Evolutionary conservation across 495 filamentous ascomycete species (phyloP).

Genomic region (Thermochaetoides thermophila): DNA sequence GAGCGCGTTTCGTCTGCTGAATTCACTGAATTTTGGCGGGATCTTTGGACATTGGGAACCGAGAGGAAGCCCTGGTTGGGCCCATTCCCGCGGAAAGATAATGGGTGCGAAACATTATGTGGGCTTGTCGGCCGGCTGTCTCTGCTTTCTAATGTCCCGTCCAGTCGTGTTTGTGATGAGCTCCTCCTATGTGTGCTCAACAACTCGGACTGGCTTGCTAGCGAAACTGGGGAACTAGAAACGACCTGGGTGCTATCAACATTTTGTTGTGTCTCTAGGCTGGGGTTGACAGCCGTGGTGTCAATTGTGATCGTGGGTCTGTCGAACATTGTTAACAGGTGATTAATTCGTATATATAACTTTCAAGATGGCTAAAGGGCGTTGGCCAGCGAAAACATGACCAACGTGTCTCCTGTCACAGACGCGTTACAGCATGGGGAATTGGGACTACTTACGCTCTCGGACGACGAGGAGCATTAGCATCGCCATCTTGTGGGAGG

Average conservation of each 20-base stretch:
- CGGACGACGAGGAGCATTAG: too few species aligned
- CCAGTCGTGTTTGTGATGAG: slow-evolving; percentile 29
- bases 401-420: too few species aligned
- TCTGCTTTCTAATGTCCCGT: slow-evolving; percentile 49
- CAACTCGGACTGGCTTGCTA: slow-evolving; percentile 26
- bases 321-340: slow-evolving; percentile 10
- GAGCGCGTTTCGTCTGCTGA: slow-evolving; percentile 36
- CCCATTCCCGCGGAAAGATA: slow-evolving; percentile 29
- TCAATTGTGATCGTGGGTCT: slow-evolving; percentile 64
- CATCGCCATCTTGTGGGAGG: too few species aligned
- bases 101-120: slow-evolving; percentile 73
- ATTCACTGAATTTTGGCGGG: slow-evolving; percentile 40
- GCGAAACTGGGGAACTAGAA: slow-evolving; percentile 29
- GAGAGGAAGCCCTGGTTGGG: slow-evolving; percentile 32
- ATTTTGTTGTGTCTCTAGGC: slow-evolving; percentile 7
- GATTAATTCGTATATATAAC: too few species aligned
- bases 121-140: slow-evolving; percentile 77
- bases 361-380: too few species aligned
- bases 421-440: too few species aligned
- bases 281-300: slow-evolving; percentile 48
- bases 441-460: too few species aligned
- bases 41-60: slow-evolving; percentile 32
- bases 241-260: slow-evolving; percentile 6
- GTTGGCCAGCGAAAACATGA: too few species aligned
- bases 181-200: slow-evolving; percentile 29